Percentiles rank a stretch among this genome's conserved stretches.
Conservation (phyloP, 1,284 basidiomycete genomes). For the Ceratobasidium sp. region DNA sequence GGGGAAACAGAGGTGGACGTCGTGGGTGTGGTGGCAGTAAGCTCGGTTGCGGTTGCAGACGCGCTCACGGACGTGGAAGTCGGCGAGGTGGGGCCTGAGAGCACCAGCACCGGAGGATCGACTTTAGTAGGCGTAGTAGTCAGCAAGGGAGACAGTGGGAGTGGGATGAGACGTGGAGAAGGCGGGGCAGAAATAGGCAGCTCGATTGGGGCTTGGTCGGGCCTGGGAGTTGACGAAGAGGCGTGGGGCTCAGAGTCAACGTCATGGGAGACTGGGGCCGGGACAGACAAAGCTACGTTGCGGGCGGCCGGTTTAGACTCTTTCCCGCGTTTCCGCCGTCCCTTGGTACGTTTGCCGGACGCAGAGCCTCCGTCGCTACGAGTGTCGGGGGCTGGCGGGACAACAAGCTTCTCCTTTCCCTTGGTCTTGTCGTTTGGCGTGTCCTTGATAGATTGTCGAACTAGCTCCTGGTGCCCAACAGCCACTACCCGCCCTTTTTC, state of each 20-base stretch:
- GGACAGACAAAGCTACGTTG: neutral
- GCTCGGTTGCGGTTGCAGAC: neutral
- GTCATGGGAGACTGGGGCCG: neutral
- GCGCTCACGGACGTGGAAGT: conserved; percentile 21
- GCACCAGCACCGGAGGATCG: conserved; percentile 22
- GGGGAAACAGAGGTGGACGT: conserved; percentile 31
- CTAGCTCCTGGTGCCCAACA: neutral
- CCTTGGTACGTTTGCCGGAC: conserved; percentile 31
- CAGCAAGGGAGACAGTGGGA: conserved; percentile 15
- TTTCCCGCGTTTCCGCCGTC: conserved; percentile 31
- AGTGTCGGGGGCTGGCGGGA: conserved; percentile 1
- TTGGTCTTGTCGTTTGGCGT: neutral
- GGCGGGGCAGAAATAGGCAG: neutral
- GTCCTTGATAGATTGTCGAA: neutral
- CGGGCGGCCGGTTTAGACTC: conserved; percentile 19
- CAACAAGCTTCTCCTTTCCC: neutral
- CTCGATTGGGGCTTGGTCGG: neutral
- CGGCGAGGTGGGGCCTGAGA: conserved; percentile 28
- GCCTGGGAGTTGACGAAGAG: neutral
- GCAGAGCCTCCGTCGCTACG: conserved; percentile 24
- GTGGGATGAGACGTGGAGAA: conserved; percentile 6
- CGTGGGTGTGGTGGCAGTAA: conserved; percentile 22
- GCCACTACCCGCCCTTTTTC: neutral
- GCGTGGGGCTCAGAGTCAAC: neutral
- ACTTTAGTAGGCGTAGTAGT: neutral